These are phyloP conservation scores for Aspergillus ostianus DNA, from an alignment of 495 filamentous ascomycete genomes.

Conservation along the genomic window DNA sequence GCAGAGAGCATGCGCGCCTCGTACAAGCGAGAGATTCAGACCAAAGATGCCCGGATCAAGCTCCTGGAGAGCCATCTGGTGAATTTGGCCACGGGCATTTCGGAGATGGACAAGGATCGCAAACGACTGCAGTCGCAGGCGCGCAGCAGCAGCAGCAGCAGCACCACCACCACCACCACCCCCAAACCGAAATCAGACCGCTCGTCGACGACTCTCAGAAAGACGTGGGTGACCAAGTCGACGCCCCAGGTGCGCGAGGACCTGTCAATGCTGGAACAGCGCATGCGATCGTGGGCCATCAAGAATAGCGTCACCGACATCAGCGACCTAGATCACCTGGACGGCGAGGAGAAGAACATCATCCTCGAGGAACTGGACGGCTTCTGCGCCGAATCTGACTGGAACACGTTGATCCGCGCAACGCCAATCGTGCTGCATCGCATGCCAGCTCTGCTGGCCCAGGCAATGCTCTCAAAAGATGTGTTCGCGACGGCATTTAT, in stretches of 20 bases:
- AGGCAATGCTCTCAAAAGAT: conserved; percentile 12
- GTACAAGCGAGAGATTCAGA: neutral
- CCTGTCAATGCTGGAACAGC: conserved; percentile 6
- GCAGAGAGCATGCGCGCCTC: neutral
- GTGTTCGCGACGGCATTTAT: conserved; percentile 6
- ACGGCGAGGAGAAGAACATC: neutral
- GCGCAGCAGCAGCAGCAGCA: neutral
- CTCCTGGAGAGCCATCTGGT: conserved; percentile 7
- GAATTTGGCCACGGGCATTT: neutral
- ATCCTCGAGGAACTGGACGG: conserved; percentile 3
- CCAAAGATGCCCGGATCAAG: neutral
- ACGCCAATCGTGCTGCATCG: neutral
- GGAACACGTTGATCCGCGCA: neutral
- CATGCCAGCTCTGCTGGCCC: conserved; percentile 5
- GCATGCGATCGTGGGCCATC: conserved; percentile 9
- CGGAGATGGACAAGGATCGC: conserved; percentile 7
- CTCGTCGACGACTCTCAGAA: neutral
- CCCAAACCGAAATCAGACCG: neutral
- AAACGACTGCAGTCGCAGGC: conserved; percentile 4
- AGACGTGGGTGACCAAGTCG: conserved; percentile 6
- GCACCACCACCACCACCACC: too few species aligned
- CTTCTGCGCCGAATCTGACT: conserved; percentile 3
- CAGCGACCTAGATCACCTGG: neutral
- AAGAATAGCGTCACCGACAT: conserved; percentile 3
- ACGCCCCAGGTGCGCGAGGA: conserved; percentile 6